Base-by-base conservation (phyloP, 2,329 filamentous ascomycete species). In the Beauveria australis region DNA sequence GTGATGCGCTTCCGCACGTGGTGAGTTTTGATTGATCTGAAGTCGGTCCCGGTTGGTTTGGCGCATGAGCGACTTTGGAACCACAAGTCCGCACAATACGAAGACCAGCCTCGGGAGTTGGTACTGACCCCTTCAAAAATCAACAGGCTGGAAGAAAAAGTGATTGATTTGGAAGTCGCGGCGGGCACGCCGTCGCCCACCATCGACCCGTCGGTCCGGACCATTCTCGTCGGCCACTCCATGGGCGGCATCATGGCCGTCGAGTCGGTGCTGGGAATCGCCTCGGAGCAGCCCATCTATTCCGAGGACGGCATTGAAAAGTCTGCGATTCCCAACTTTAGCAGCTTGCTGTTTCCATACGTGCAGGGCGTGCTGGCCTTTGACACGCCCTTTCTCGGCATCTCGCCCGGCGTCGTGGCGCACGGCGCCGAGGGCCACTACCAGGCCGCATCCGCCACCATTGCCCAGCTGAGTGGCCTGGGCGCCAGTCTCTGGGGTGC, bases 241-340 rank as follows among this genome's bases (percentile, higher is more conserved):
- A 97, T 89, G 89, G 89, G 89, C 67, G 94, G 94, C 67, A 97
- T 97, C 68, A 92, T 97, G 52, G 93, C 91, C 12, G 93, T 92
- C 40, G 94, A 97, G 71, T 89, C 91, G 16, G 80, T 93, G 64
- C 83, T 97, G 66, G 82, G 87, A 46, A 82, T 97, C 56, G 76
- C 81, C 1, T 80, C 78, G 8, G 82, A 85, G 59, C 73, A 75
- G 63, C 80, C 81, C 61, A 80, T 85, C 65, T 77, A 79, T 65
- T 77, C 77, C 41, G 72, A 76, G 62, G 75, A 75, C 67, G 75
- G 74, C 41, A 71, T 74, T 57, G 68, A 74, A 33, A 74, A 76
- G 65, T 61, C 67, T 1, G 68, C 73, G 53, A 65, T 67, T 43
- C 67, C 69, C 44, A 63, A 72, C 22, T 76, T 84, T 62, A 87